Percentiles rank a stretch among this genome's conserved stretches.
These are phyloP conservation scores for Eucalyptus caleyi DNA, from an alignment of 345 rosid genomes.

Conservation along the genomic window DNA sequence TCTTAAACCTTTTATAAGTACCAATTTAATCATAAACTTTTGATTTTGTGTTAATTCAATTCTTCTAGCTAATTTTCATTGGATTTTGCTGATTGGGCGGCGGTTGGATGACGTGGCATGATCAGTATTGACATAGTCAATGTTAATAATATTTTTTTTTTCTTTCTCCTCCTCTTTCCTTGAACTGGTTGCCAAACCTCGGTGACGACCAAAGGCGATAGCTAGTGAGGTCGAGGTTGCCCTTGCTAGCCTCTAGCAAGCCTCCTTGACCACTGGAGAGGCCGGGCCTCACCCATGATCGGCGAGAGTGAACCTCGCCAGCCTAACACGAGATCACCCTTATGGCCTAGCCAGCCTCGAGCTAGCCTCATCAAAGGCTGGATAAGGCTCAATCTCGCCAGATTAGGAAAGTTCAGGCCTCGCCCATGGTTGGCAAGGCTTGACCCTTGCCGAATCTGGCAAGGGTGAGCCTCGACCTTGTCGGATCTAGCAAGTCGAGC, in stretches of 20 bases:
- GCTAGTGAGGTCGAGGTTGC: rapidly evolving
- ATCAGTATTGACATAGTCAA: no score
- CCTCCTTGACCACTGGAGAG: rapidly evolving
- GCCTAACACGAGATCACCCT: rapidly evolving
- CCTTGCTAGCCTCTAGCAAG: rapidly evolving
- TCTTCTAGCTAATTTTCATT: rapidly evolving
- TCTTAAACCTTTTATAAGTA: rapidly evolving
- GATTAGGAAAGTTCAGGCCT: rapidly evolving
- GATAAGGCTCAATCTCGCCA: rapidly evolving
- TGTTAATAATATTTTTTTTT: no score
- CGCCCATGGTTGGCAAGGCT: rapidly evolving
- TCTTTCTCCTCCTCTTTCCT: no score
- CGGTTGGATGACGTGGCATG: rapidly evolving
- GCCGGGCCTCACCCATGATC: rapidly evolving
- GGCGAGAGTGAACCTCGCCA: rapidly evolving
- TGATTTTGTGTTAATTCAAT: rapidly evolving
- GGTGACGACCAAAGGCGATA: rapidly evolving
- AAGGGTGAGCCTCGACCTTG: rapidly evolving
- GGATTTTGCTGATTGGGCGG: rapidly evolving
- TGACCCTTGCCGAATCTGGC: rapidly evolving
- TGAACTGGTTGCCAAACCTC: rapidly evolving
- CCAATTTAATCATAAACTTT: no score
- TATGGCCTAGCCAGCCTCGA: rapidly evolving
- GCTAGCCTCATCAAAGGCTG: rapidly evolving
- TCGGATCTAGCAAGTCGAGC: rapidly evolving